Conservation (phyloP, 1,284 basidiomycete species). For the Uromyces viciae-fabae region DNA sequence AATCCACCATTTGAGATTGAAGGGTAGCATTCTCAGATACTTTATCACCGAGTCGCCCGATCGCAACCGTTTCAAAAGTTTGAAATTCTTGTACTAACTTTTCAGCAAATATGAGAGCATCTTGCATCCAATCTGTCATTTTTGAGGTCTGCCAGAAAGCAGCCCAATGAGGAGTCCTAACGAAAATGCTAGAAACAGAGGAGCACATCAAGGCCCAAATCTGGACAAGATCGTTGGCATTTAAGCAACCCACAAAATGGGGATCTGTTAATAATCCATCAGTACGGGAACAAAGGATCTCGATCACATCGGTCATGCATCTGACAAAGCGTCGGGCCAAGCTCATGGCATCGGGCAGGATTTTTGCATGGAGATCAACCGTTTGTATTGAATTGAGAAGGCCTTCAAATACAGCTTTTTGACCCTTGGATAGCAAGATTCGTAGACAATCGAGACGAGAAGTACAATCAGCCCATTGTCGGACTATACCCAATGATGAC, state of each 20-base stretch:
- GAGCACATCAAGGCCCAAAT: slow-evolving; percentile 79
- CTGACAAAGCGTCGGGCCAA: slow-evolving; percentile 80
- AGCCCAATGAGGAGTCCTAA: slow-evolving; percentile 75
- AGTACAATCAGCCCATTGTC: slow-evolving; percentile 57
- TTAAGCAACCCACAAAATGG: slow-evolving; percentile 58
- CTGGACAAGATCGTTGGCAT: slow-evolving; percentile 60
- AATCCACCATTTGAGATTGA: slow-evolving; percentile 69
- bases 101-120: slow-evolving; percentile 83
- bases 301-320: slow-evolving; percentile 84
- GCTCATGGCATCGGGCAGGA: slow-evolving; percentile 75
- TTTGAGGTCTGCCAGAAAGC: slow-evolving; percentile 70
- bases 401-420: slow-evolving; percentile 66
- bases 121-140: slow-evolving; percentile 95
- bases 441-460: slow-evolving; percentile 79
- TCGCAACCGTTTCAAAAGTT: slow-evolving; percentile 69
- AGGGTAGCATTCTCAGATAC: neutral
- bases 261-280: slow-evolving; percentile 66
- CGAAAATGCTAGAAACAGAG: slow-evolving; percentile 76
- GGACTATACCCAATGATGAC: slow-evolving; percentile 39
- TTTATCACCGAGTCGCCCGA: slow-evolving; percentile 51
- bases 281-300: slow-evolving; percentile 70
- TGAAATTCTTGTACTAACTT: slow-evolving; percentile 75
- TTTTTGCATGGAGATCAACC: slow-evolving; percentile 65
- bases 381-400: slow-evolving; percentile 65
- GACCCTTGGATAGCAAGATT: slow-evolving; percentile 65